Base-by-base conservation (phyloP, 2,329 filamentous ascomycete genomes). In the Teratosphaeria pseudoeucalypti region DNA sequence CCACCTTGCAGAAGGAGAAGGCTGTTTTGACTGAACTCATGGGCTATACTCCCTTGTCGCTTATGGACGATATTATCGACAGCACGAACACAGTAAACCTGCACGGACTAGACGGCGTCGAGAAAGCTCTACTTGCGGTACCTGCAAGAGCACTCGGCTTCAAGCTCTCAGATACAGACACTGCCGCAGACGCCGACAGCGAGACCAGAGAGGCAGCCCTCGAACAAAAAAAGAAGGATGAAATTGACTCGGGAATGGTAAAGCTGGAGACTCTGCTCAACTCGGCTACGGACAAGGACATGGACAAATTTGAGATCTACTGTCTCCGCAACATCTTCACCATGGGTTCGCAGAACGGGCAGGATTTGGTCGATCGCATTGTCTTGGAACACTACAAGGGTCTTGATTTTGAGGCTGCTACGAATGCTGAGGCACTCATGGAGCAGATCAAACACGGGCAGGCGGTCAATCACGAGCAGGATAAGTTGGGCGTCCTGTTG, bases 41-140 rank as follows among this genome's bases (percentile, higher is more conserved):
- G 32, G 55, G 55, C 4, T 39, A 39, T 23, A 56, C 55, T 7
- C 55, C 55, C 7, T 29, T 47, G 5, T 89, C 89, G 62, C 84
- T 99, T 52, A 88, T 99, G 70, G 94, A 99, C 83, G 92, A 97
- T 76, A 92, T 97, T 68, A 96, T 97, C 78, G 96, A 97, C 79
- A 89, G 88, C 58, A 85, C 96, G 74, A 99, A 97, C 78, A 89
- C 92, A 70, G 84, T 96, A 68, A 88, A 94, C 69, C 94, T 95
- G 75, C 88, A 88, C 73, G 92, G 90, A 58, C 86, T 96, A 69
- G 89, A 90, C 69, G 90, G 88, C 62, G 85, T 97, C 65, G 94
- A 97, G 75, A 84, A 85, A 58, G 89, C 90, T 1, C 85, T 99
- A 23, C 79, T 90, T 55, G 82, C 82, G 56, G 86, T 88, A 2